Conservation (phyloP, 148 eudicot genomes). For the Pouteria glomerata region DNA sequence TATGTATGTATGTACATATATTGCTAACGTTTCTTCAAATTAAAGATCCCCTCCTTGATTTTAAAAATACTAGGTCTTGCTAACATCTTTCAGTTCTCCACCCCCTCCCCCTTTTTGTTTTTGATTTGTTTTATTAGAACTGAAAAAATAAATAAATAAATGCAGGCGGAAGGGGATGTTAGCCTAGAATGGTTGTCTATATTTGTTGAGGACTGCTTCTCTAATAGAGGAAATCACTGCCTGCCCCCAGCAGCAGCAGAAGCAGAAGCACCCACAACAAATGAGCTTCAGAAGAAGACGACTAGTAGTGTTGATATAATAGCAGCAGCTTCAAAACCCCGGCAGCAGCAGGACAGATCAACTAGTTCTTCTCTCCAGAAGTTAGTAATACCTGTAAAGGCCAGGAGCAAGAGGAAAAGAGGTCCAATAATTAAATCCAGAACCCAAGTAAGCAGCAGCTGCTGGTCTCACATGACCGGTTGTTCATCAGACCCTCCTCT, state of each 20-base stretch:
- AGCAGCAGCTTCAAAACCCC: background rate
- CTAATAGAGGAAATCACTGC: conserved; percentile 37
- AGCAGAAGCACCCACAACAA: background rate
- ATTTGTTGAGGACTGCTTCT: conserved; percentile 40
- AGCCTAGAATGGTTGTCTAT: no score
- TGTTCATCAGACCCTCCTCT: conserved; percentile 31
- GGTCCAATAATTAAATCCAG: conserved; percentile 8
- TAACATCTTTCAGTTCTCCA: no score
- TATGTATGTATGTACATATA: no score
- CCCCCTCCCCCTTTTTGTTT: background rate
- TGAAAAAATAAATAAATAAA: background rate
- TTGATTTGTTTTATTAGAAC: no score
- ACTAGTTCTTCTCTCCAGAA: no score
- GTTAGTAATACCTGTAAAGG: conserved; percentile 16
- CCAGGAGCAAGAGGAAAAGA: conserved; percentile 34
- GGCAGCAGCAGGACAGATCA: background rate
- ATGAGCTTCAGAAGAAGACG: conserved; percentile 1
- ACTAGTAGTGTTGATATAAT: background rate
- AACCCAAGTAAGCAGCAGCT: conserved; percentile 10
- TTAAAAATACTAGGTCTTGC: no score
- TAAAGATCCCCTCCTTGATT: no score
- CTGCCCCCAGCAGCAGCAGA: conserved; percentile 14
- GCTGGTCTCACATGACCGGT: conserved; percentile 17
- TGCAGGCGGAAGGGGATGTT: conserved; percentile 34
- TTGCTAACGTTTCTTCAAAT: no score